These are phyloP conservation scores for Beauveria sp. DNA, from an alignment of 2,329 filamentous ascomycete species.

Conservation along the genomic window DNA sequence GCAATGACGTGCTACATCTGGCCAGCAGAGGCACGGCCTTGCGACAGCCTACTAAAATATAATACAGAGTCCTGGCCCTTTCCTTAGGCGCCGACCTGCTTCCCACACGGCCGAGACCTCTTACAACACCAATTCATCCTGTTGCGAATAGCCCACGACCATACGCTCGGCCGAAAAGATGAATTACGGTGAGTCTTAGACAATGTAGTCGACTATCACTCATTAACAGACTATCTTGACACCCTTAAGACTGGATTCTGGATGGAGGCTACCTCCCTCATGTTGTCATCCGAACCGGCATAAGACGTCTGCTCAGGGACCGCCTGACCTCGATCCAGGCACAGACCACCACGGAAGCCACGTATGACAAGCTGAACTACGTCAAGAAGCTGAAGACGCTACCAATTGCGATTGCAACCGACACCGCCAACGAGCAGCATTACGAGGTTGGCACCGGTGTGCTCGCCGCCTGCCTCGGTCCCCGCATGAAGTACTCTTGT, in stretches of 20 bases:
- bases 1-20: conserved; percentile 5
- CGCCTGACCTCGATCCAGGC: conserved; percentile 48
- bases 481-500: conserved; percentile 65
- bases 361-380: conserved; percentile 56
- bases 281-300: conserved; percentile 54
- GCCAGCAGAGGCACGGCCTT: neutral
- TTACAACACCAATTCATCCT: neutral
- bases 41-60: neutral
- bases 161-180: neutral
- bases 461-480: conserved; percentile 52
- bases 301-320: conserved; percentile 57
- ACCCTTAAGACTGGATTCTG: conserved; percentile 44
- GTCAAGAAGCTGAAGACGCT: conserved; percentile 49
- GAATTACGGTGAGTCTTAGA: conserved; percentile 1
- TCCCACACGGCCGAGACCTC: no score
- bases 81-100: no score
- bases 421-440: conserved; percentile 59
- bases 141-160: no score
- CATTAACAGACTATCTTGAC: neutral
- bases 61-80: neutral
- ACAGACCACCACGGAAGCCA: conserved; percentile 44
- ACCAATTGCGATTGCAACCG: conserved; percentile 63
- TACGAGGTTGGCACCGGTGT: conserved; percentile 65
- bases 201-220: no score
- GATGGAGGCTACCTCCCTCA: conserved; percentile 60